These are phyloP conservation scores for Hericium erinaceus DNA, from an alignment of 768 basidiomycete species.

Conservation along the genomic window DNA sequence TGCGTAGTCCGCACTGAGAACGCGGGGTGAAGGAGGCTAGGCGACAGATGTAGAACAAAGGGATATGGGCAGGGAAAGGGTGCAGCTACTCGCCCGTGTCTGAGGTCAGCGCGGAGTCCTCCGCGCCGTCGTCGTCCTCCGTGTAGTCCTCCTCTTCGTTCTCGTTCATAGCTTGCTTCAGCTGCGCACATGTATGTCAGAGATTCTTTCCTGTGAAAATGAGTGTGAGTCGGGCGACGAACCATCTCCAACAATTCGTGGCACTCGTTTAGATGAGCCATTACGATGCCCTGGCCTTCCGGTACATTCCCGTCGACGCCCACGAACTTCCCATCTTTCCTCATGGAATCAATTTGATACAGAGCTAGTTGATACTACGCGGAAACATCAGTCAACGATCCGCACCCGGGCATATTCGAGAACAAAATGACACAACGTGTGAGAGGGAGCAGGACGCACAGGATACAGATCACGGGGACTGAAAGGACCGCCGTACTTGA, in stretches of 20 bases:
- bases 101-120: constrained; percentile 5
- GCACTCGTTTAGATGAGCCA: constrained; percentile 93
- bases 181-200: constrained; percentile 26
- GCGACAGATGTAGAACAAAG: neutral
- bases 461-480: constrained; percentile 90
- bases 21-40: neutral
- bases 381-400: neutral
- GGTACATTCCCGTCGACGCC: constrained; percentile 84
- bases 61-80: neutral
- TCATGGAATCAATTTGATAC: constrained; percentile 89
- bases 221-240: constrained; percentile 11
- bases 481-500: constrained; percentile 92
- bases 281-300: constrained; percentile 93
- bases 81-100: constrained; percentile 7
- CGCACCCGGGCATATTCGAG: neutral
- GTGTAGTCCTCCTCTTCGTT: constrained; percentile 18
- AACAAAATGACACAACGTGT: neutral
- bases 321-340: constrained; percentile 90
- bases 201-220: neutral
- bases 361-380: constrained; percentile 84
- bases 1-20: neutral
- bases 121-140: constrained; percentile 15
- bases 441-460: constrained; percentile 34
- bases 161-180: constrained; percentile 76
- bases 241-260: constrained; percentile 96